These are phyloP conservation scores for Pyrenochaeta sp. DNA, from an alignment of 2,329 filamentous ascomycete species.

Conservation along the genomic window DNA sequence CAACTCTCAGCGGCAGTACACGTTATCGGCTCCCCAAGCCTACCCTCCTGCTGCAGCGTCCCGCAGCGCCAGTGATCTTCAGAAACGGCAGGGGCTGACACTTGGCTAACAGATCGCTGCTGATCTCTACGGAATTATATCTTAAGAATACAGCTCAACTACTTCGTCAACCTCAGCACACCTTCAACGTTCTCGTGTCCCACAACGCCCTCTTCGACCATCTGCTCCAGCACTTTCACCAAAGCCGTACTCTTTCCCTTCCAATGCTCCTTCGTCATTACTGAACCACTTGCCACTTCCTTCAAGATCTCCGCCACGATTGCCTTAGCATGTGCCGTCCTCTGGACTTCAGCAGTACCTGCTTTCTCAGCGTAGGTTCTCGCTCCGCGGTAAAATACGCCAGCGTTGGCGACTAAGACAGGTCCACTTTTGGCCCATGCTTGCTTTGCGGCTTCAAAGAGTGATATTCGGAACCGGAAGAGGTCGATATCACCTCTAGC, in stretches of 20 bases:
- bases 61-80: background rate
- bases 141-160: background rate
- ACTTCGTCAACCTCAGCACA: conserved; percentile 18
- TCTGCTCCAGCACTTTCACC: conserved; percentile 57
- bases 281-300: conserved; percentile 45
- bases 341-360: conserved; percentile 48
- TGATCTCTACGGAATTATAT: too few relatives aligned
- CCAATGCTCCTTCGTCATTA: conserved; percentile 51
- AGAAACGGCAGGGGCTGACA: too few relatives aligned
- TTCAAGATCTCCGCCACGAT: conserved; percentile 58
- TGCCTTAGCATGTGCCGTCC: conserved; percentile 58
- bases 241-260: conserved; percentile 52
- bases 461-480: conserved; percentile 44
- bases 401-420: conserved; percentile 48
- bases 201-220: conserved; percentile 63
- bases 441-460: conserved; percentile 29
- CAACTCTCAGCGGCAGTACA: too few relatives aligned
- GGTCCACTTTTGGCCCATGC: conserved; percentile 43
- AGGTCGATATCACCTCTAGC: conserved; percentile 46
- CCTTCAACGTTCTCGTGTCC: conserved; percentile 36
- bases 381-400: conserved; percentile 49
- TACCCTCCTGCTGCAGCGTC: background rate
- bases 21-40: too few relatives aligned
- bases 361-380: conserved; percentile 44
- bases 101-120: too few relatives aligned